These are phyloP conservation scores for Hapsidospora chrysogenum DNA, from an alignment of 495 filamentous ascomycete genomes.

Conservation along the genomic window DNA sequence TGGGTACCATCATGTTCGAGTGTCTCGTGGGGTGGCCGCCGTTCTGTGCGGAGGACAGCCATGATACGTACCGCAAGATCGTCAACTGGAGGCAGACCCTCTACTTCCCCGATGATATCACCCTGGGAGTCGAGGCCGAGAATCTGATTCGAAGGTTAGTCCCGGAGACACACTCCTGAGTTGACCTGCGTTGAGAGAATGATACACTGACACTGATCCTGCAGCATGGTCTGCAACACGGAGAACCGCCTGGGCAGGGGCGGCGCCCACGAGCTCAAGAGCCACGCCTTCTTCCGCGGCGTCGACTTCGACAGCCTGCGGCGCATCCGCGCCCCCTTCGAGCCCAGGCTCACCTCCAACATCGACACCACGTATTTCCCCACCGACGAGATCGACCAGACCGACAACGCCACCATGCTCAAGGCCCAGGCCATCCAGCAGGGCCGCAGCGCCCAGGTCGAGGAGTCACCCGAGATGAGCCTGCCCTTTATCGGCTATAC, in stretches of 20 bases:
- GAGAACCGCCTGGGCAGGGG: constrained; percentile 75
- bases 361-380: constrained; percentile 98
- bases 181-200: too few relatives aligned
- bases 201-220: too few relatives aligned
- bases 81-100: constrained; percentile 92
- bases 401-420: constrained; percentile 60
- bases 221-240: constrained; percentile 77
- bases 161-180: too few relatives aligned
- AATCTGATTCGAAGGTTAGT: constrained; percentile 67
- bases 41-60: constrained; percentile 94
- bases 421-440: constrained; percentile 30
- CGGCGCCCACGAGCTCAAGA: constrained; percentile 80
- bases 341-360: constrained; percentile 77
- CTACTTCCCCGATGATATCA: constrained; percentile 92
- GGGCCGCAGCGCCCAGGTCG: constrained; percentile 10
- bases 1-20: constrained; percentile 99
- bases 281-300: constrained; percentile 87
- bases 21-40: constrained; percentile 98
- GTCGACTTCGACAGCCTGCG: constrained; percentile 87
- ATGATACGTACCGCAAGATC: constrained; percentile 98
- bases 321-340: constrained; percentile 84
- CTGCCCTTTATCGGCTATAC: constrained; percentile 97
- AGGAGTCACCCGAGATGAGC: constrained; percentile 65
- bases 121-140: constrained; percentile 73
- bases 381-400: constrained; percentile 92